These are phyloP conservation scores for Metschnikowia anglica DNA, from an alignment of 805 yeast species.

Conservation along the genomic window DNA sequence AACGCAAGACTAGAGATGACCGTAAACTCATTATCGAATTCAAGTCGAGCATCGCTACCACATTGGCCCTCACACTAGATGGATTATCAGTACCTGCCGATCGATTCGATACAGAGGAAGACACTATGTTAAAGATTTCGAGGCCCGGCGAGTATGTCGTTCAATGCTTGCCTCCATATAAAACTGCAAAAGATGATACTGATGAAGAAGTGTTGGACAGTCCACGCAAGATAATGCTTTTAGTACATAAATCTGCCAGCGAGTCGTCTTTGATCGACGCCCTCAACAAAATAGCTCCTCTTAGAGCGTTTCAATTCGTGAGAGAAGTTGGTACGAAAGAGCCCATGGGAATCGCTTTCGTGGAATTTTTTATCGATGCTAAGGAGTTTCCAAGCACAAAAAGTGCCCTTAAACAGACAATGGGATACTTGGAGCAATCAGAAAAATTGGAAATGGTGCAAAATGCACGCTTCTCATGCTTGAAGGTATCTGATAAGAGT, in stretches of 20 bases:
- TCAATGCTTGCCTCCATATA: conserved; percentile 25
- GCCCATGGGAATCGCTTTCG: conserved; percentile 60
- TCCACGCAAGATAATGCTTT: conserved; percentile 46
- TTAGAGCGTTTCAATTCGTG: conserved; percentile 44
- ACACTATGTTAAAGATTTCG: conserved; percentile 14
- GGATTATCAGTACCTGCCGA: conserved; percentile 30
- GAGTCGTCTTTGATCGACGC: conserved; percentile 45
- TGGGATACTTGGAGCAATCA: conserved; percentile 14
- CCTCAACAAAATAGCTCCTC: conserved; percentile 40
- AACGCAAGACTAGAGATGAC: conserved; percentile 38
- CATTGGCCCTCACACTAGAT: conserved; percentile 48
- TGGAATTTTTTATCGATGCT: conserved; percentile 36
- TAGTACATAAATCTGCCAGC: conserved; percentile 45
- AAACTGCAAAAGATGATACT: conserved; percentile 21
- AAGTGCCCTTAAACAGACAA: conserved; percentile 17
- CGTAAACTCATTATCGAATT: conserved; percentile 50
- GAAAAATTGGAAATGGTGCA: conserved; percentile 19
- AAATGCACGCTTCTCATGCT: conserved; percentile 36
- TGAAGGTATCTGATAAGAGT: conserved; percentile 20
- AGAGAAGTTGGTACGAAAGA: conserved; percentile 48
- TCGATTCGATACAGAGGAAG: conserved; percentile 19
- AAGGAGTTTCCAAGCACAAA: conserved; percentile 15
- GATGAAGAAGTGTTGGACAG: conserved; percentile 40
- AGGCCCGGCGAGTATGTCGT: conserved; percentile 40
- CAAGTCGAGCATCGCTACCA: conserved; percentile 51